Conservation (phyloP, 148 eudicot species). For the Mesembryanthemum crystallinum region DNA sequence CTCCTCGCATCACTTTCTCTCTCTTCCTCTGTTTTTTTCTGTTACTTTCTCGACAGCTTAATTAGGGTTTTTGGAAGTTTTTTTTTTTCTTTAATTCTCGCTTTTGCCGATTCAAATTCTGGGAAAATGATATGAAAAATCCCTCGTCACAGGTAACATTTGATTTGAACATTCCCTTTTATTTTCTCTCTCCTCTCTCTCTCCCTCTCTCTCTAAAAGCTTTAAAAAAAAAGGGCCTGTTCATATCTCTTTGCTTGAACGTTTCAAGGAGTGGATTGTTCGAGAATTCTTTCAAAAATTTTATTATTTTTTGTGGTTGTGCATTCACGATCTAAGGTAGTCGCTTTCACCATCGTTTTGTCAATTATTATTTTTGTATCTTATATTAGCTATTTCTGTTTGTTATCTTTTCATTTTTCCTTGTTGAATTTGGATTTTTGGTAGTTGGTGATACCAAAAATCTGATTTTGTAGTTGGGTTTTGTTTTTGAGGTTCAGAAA, state of each 20-base stretch:
- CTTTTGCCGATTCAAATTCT: slow-evolving; percentile 21
- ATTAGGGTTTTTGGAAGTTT: slow-evolving; percentile 15
- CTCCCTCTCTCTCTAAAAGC: slow-evolving; percentile 19
- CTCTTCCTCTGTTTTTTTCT: slow-evolving; percentile 15
- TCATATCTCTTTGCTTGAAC: slow-evolving; percentile 31
- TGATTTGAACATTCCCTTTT: neutral
- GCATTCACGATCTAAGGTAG: slow-evolving; percentile 35
- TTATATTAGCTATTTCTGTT: slow-evolving; percentile 3
- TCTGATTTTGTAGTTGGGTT: slow-evolving; percentile 20
- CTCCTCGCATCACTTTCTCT: slow-evolving; percentile 11
- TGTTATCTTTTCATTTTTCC: neutral
- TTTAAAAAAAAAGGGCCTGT: neutral
- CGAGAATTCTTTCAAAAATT: neutral
- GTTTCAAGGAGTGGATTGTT: slow-evolving; percentile 23
- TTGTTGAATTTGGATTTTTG: slow-evolving; percentile 32
- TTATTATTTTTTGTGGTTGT: slow-evolving; percentile 27
- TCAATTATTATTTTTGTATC: slow-evolving; percentile 5
- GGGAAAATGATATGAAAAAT: neutral
- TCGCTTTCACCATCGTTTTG: slow-evolving; percentile 33
- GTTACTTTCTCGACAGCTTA: slow-evolving; percentile 23
- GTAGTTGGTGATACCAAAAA: slow-evolving; percentile 24
- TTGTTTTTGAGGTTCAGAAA: neutral
- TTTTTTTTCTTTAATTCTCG: slow-evolving; percentile 6
- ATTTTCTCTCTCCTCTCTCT: slow-evolving; percentile 1
- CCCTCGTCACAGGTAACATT: slow-evolving; percentile 16